A percentile compares a stretch with the other conserved stretches of the same genome.
These are phyloP conservation scores for Fusarium bactridioides DNA, from an alignment of 2,329 filamentous ascomycete species.

Conservation along the genomic window DNA sequence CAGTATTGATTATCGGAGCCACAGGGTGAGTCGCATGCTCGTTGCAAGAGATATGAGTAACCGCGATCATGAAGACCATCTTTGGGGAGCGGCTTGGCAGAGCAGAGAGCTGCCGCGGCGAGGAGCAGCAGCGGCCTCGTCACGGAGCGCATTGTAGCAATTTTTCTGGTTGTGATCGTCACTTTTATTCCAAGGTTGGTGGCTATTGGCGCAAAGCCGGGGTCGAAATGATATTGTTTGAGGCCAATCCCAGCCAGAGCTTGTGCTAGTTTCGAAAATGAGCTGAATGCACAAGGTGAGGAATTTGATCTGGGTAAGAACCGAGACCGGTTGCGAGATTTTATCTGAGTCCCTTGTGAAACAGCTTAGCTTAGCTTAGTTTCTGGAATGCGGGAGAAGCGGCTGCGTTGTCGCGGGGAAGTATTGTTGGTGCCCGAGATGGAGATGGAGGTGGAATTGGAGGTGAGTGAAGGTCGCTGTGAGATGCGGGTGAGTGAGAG, in stretches of 20 bases:
- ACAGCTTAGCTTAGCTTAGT: slow-evolving; percentile 2
- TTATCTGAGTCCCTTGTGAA: slow-evolving; percentile 21
- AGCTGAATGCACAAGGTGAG: background rate
- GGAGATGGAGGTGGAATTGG: background rate
- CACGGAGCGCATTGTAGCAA: slow-evolving; percentile 36
- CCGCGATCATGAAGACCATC: slow-evolving; percentile 58
- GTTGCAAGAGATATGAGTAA: slow-evolving; percentile 59
- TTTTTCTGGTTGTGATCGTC: background rate
- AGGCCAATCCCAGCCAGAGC: slow-evolving; percentile 22
- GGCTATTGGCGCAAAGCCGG: slow-evolving; percentile 7
- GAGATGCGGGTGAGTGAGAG: slow-evolving; percentile 15
- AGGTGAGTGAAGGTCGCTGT: slow-evolving; percentile 17
- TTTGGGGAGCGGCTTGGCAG: slow-evolving; percentile 59
- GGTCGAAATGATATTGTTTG: slow-evolving; percentile 7
- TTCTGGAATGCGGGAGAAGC: slow-evolving; percentile 24
- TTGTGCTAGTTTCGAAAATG: slow-evolving; percentile 15
- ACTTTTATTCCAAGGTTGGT: background rate
- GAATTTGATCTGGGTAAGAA: background rate
- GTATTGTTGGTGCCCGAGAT: slow-evolving; percentile 29
- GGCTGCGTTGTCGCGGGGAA: slow-evolving; percentile 15
- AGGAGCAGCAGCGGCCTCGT: slow-evolving; percentile 50
- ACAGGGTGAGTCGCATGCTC: slow-evolving; percentile 62
- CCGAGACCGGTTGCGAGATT: slow-evolving; percentile 18
- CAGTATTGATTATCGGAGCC: slow-evolving; percentile 64
- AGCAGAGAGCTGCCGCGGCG: slow-evolving; percentile 43